Conservation (phyloP, 1,284 basidiomycete species). For the Papiliotrema nemorosa region DNA sequence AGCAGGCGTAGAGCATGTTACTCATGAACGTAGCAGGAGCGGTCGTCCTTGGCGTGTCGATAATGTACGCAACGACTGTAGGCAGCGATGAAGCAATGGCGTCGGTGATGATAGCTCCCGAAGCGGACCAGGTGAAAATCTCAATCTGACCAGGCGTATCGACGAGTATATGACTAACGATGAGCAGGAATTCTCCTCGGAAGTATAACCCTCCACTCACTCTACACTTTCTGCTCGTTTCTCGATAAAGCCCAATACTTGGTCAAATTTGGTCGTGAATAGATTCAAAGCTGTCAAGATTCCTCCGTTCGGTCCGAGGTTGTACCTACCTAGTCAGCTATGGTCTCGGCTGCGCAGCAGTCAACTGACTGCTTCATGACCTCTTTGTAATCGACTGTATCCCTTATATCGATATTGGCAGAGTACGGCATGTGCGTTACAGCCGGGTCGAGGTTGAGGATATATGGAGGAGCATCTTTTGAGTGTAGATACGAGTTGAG, state of each 20-base stretch:
- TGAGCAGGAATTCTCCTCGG: background rate
- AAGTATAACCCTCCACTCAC: slow-evolving; percentile 59
- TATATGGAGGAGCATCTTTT: slow-evolving; percentile 70
- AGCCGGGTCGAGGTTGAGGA: slow-evolving; percentile 96
- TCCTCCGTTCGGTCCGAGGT: slow-evolving; percentile 95
- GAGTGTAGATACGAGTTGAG: slow-evolving; percentile 81
- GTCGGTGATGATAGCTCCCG: slow-evolving; percentile 96
- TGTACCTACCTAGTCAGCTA: slow-evolving; percentile 63
- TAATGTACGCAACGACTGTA: slow-evolving; percentile 92
- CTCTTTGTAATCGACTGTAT: slow-evolving; percentile 94
- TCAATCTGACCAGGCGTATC: slow-evolving; percentile 99
- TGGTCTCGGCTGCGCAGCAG: background rate
- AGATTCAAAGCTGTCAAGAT: slow-evolving; percentile 95
- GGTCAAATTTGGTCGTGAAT: slow-evolving; percentile 99
- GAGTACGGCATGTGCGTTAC: slow-evolving; percentile 87
- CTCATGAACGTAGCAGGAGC: slow-evolving; percentile 99
- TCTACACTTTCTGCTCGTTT: slow-evolving; percentile 83
- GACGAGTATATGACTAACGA: slow-evolving; percentile 76
- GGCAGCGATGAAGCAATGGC: slow-evolving; percentile 92
- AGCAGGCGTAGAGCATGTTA: slow-evolving; percentile 99
- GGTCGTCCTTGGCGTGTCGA: slow-evolving; percentile 93
- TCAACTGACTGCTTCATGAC: slow-evolving; percentile 96
- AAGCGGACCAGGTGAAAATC: slow-evolving; percentile 99
- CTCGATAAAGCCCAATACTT: slow-evolving; percentile 88
- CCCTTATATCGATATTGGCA: slow-evolving; percentile 95